Evolutionary conservation across 2,329 filamentous ascomycete species (phyloP).

Genomic region (Curvularia eragrostidis): DNA sequence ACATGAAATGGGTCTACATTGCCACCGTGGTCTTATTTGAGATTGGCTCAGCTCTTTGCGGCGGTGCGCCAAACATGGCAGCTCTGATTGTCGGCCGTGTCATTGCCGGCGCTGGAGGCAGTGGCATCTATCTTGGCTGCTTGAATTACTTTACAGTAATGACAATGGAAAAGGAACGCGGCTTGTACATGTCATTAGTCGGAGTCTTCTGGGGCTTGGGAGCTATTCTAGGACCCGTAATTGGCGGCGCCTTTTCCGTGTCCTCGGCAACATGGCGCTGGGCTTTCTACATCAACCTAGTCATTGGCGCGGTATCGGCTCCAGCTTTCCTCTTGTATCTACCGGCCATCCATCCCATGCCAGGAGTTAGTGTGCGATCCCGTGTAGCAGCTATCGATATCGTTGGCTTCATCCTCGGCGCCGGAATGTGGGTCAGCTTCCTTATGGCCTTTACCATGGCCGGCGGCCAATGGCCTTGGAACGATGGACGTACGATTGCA

Average conservation of each 20-base stretch:
- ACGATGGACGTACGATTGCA: neutral
- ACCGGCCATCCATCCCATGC: conserved; percentile 10
- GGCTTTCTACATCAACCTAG: conserved; percentile 64
- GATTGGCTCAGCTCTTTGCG: conserved; percentile 41
- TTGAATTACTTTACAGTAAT: conserved; percentile 36
- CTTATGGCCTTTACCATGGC: neutral
- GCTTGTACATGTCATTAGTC: conserved; percentile 13
- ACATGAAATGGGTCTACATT: conserved; percentile 50
- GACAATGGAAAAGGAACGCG: conserved; percentile 44
- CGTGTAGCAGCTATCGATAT: neutral
- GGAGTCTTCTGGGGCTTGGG: conserved; percentile 54
- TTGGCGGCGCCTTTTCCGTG: conserved; percentile 57
- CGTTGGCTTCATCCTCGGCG: neutral
- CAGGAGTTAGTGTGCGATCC: neutral
- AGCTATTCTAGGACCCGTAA: conserved; percentile 54
- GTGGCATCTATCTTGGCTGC: conserved; percentile 52
- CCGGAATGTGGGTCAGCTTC: neutral
- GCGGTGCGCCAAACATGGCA: conserved; percentile 37
- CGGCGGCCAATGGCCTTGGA: neutral
- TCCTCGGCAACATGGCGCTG: conserved; percentile 52
- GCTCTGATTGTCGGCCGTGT: conserved; percentile 52
- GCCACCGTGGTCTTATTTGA: conserved; percentile 34
- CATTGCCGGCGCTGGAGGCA: conserved; percentile 55
- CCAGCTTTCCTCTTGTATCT: conserved; percentile 33
- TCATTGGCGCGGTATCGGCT: conserved; percentile 53